Base-by-base conservation (phyloP, 495 filamentous ascomycete species). In the Cenococcum geophilum region DNA sequence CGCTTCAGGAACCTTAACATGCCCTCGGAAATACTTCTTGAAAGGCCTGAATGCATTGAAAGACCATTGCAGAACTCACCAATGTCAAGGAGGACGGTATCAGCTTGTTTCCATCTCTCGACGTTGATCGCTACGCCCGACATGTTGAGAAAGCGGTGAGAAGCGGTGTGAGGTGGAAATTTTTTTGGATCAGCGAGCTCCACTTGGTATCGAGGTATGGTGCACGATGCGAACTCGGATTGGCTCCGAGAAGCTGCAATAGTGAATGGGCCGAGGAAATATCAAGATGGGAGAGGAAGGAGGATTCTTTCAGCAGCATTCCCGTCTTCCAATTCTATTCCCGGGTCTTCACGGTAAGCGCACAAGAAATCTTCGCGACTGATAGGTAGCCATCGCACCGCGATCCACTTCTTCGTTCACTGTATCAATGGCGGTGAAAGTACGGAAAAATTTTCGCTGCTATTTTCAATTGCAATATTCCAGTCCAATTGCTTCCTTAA, bases 81-180 rank as follows among this genome's bases (percentile, higher is more conserved):
- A 57, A 76, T 74, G 65, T 76, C 74, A 45, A 76, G 69, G 9
- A 76, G 58, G 49, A 74, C 64, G 25, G 70, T 55, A 9, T 62
- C 48, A 18, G 55, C 59, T 12, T 52, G 51, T 53, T 47, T 52
- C 68, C 55, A 70, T 62, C 50, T 54, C 58, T 45, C 50, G 66
- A 37, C 2, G 50, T 64, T 56, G 59, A 65, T 55, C 21, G 62
- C 48, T 23, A 55, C 62, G 54, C 43, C 34, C 34, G 62, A 58
- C 66, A 68, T 68, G 55, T 68, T 58, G 49, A 52, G 21, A 27
- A 23, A 8, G 21, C 21, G 49, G 21, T 23, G 49, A 25, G 49
- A 27, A 16, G 18, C 21, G 49, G 21, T 23, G 49, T 52, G 49
- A 52, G 23, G 49, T 9, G 23, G 5, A 23, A 52, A 52, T 23